Evolutionary conservation across 208 protist species (phyloP).

Genomic region (Tetramitus jugosus): DNA sequence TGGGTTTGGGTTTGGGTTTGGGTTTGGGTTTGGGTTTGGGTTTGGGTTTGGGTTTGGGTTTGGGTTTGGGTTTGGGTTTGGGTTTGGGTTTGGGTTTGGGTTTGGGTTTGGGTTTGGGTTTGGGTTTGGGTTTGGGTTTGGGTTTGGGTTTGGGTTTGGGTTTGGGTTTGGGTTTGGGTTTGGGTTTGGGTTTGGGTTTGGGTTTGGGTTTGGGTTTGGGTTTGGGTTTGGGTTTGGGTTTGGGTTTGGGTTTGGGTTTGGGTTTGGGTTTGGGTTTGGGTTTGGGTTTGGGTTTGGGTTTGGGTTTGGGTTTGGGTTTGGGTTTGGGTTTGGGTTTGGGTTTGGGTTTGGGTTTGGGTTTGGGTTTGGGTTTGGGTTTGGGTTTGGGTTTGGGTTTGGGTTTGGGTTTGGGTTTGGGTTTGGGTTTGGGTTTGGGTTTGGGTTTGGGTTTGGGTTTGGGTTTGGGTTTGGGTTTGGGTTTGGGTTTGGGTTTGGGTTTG

Average conservation of each 20-base stretch:
- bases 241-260: constrained; percentile 30
- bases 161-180: constrained; percentile 40
- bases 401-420: constrained; percentile 28
- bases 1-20: constrained; percentile 39
- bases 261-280: constrained; percentile 32
- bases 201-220: constrained; percentile 32
- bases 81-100: constrained; percentile 44
- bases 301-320: constrained; percentile 29
- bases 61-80: constrained; percentile 41
- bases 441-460: constrained; percentile 28
- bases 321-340: constrained; percentile 31
- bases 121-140: constrained; percentile 44
- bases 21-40: constrained; percentile 42
- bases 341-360: constrained; percentile 31
- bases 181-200: constrained; percentile 31
- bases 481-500: constrained; percentile 24
- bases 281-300: constrained; percentile 32
- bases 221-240: constrained; percentile 32
- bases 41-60: constrained; percentile 44
- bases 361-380: constrained; percentile 30
- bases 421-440: constrained; percentile 21
- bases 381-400: constrained; percentile 31
- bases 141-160: constrained; percentile 41
- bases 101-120: constrained; percentile 27
- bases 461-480: constrained; percentile 33